phyloP scores from a whole-genome alignment of 139 green algal genomes.

The Picochlorum costavermella region DNA sequence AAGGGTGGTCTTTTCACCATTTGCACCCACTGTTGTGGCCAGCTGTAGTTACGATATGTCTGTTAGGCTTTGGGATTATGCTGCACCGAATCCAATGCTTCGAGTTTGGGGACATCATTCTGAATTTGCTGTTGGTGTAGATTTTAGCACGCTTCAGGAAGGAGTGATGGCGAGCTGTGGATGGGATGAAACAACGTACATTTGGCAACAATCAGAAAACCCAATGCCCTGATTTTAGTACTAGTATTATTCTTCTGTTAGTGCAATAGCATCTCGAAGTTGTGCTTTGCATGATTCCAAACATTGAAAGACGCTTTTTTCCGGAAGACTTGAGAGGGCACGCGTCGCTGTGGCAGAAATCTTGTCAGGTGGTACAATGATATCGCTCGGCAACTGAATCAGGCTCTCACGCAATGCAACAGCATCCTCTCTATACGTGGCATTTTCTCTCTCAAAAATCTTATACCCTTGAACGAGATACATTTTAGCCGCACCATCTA shows the following conservation, averaged over 20 bases:
- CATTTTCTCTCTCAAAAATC: conserved; percentile 1
- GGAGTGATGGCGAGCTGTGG: conserved; percentile 74
- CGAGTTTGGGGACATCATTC: conserved; percentile 78
- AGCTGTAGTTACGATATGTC: conserved; percentile 91
- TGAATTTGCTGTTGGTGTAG: conserved; percentile 87
- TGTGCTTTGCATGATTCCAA: no score
- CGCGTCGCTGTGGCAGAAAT: no score
- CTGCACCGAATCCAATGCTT: conserved; percentile 52
- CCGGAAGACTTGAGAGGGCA: background rate
- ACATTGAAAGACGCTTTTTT: no score
- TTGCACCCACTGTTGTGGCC: conserved; percentile 65
- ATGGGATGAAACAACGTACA: conserved; percentile 66
- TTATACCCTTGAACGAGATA: conserved; percentile 5
- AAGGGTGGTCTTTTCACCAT: conserved; percentile 80
- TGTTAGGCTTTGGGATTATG: conserved; percentile 86
- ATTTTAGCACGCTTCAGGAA: conserved; percentile 72
- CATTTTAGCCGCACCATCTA: conserved; percentile 17
- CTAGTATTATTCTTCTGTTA: background rate
- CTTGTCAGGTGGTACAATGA: no score
- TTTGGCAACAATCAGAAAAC: conserved; percentile 22
- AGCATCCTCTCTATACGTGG: background rate
- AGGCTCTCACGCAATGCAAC: background rate
- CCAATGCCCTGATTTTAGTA: conserved; percentile 3
- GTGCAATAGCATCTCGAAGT: background rate
- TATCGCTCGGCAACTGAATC: no score